Percentiles rank a stretch among this genome's conserved stretches.
phyloP scores from a whole-genome alignment of 805 yeast species.

The Spencermartinsiella europaea region DNA sequence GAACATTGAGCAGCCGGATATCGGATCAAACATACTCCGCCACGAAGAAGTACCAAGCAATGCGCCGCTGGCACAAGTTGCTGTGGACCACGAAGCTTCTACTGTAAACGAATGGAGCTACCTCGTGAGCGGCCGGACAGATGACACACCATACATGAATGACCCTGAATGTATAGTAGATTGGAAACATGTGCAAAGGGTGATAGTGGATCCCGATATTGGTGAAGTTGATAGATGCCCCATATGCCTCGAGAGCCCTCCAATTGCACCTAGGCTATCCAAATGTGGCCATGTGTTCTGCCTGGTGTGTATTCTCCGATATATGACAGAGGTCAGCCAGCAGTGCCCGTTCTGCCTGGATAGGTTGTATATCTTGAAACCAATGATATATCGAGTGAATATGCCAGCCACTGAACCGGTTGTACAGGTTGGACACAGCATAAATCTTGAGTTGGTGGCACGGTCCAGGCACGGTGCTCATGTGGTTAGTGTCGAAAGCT shows the following conservation, averaged over 20 bases:
- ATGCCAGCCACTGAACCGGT: background rate
- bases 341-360: slow-evolving; percentile 12
- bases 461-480: slow-evolving; percentile 3
- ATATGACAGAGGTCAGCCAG: slow-evolving; percentile 1
- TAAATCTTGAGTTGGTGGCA: slow-evolving; percentile 1
- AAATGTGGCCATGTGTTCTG: slow-evolving; percentile 14
- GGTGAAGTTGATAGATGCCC: slow-evolving; percentile 15
- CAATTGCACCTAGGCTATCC: slow-evolving; percentile 12
- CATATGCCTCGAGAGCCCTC: slow-evolving; percentile 14
- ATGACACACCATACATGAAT: background rate
- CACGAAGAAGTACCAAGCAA: too few species aligned
- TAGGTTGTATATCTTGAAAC: slow-evolving; percentile 6
- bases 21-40: too few species aligned
- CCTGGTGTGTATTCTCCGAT: slow-evolving; percentile 10
- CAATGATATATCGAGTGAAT: slow-evolving; percentile 1
- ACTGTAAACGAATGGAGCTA: slow-evolving; percentile 11
- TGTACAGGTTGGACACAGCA: background rate
- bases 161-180: background rate
- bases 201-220: slow-evolving; percentile 10
- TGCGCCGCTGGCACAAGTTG: too few species aligned
- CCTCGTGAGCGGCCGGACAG: slow-evolving; percentile 2
- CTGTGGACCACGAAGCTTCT: too few species aligned
- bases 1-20: background rate
- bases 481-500: background rate
- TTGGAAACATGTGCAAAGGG: slow-evolving; percentile 9